Evolutionary conservation across 2,329 filamentous ascomycete species (phyloP).

Genomic region (Aspergillus pseudoviridinutans): DNA sequence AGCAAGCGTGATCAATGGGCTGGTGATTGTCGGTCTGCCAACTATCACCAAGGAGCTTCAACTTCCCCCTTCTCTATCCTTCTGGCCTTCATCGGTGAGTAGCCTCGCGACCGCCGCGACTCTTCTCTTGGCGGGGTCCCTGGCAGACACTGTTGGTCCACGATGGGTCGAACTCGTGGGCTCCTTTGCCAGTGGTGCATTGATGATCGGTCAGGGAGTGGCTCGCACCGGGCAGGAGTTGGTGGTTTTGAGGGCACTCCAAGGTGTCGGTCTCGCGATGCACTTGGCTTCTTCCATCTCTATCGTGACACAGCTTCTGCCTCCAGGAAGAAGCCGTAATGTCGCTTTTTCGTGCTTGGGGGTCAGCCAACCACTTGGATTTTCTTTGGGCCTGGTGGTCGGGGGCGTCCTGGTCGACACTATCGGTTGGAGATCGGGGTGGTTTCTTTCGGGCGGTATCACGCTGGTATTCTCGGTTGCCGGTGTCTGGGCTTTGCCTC

Average conservation of each 20-base stretch:
- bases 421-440: conserved; percentile 52
- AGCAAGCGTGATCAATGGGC: conserved; percentile 31
- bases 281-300: conserved; percentile 49
- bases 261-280: conserved; percentile 45
- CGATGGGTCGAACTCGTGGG: conserved; percentile 46
- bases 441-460: conserved; percentile 46
- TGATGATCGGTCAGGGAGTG: conserved; percentile 45
- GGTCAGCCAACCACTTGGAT: conserved; percentile 50
- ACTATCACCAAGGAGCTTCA: conserved; percentile 36
- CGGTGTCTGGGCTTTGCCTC: conserved; percentile 40
- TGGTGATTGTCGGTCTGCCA: conserved; percentile 43
- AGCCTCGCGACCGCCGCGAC: conserved; percentile 31
- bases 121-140: conserved; percentile 48
- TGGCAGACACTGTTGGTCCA: conserved; percentile 50
- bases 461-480: conserved; percentile 39
- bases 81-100: conserved; percentile 27
- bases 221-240: conserved; percentile 39
- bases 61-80: conserved; percentile 19
- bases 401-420: conserved; percentile 44
- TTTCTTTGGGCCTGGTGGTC: conserved; percentile 46
- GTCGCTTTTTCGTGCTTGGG: conserved; percentile 51
- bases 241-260: conserved; percentile 46
- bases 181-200: conserved; percentile 41
- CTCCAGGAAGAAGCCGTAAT: conserved; percentile 47
- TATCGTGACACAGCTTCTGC: conserved; percentile 47